A percentile compares a stretch with the other conserved stretches of the same genome.
Evolutionary conservation across 441 rosid genomes (phyloP).

Genomic region (Populus hybrid): DNA sequence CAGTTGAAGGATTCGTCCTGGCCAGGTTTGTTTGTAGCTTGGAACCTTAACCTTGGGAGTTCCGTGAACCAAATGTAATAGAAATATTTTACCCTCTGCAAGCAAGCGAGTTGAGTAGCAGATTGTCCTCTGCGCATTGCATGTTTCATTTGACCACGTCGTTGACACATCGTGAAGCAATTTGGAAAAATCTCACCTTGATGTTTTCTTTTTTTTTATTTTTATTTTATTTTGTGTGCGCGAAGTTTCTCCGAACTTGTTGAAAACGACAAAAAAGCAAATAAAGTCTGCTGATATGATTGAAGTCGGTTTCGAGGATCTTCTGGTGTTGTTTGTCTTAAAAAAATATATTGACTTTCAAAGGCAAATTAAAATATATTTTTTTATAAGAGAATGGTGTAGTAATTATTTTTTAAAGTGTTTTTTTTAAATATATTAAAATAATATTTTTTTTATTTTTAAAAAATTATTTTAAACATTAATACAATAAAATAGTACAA

Average conservation of each 20-base stretch:
- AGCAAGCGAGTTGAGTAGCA: not conserved
- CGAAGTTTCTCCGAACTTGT: not conserved
- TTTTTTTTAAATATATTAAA: no score
- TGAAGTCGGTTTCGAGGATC: not conserved
- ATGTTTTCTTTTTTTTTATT: no score
- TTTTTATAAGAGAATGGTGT: no score
- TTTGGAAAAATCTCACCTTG: not conserved
- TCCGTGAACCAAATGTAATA: no score
- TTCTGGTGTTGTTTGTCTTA: not conserved
- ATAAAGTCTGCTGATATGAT: not conserved
- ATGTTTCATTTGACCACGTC: not conserved
- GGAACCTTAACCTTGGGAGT: no score
- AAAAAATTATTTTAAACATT: no score
- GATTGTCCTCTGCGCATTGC: not conserved
- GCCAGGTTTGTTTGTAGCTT: not conserved
- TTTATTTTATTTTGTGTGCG: fast-evolving
- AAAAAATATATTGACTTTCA: no score
- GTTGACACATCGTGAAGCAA: not conserved
- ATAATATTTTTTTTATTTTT: no score
- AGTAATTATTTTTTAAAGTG: no score
- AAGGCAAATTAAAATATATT: not conserved
- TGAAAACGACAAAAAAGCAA: not conserved
- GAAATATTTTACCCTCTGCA: not conserved
- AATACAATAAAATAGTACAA: no score
- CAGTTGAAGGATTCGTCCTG: not conserved